Evolutionary conservation across 1,139 yeast genomes (phyloP), one percentile per base, ranked within the genome.

Genomic region (Blastobotrys arbuscula): DNA sequence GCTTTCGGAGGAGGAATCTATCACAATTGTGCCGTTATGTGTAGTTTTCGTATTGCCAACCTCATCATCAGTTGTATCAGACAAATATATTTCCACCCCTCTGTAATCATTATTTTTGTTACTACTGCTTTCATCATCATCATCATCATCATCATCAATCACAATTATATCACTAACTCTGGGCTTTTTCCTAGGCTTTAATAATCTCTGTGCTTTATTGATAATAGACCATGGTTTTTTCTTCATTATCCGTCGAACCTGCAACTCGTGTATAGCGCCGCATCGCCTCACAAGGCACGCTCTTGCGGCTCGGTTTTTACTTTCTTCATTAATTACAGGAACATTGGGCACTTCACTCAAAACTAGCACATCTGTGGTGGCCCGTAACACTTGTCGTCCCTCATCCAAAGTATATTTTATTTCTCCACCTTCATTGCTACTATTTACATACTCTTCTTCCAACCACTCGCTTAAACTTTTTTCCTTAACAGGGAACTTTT

Each of bases 191-290:
- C 13, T 8, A 5, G 21, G 9, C 13, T n/a, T 28, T 9, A 3
- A 12, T 9, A 9, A 28, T 3, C 39, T n/a, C 26, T 36, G 39
- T 7, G 24, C 16, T 36, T 36, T 36, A 24, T 24, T 36, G 12
- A 36, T 20, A 18, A 36, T 36, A n/a, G 26, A 20, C 39, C 39
- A 36, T 2, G 39, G 39, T 19, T 24, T 21, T 26, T 39, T 39
- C 8, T 21, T 21, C 31, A 39, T 15, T 12, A 21, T 16, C 18
- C 31, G 31, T 24, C 18, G 7, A 12, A 24, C 20, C n/a, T 39
- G 42, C 18, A 39, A 20, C 18, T 39, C 42, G 19, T 39, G 31
- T 15, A 39, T 24, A 3, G 30, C 31, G 4, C 42, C 42, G 12
- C 30, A 12, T 3, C 20, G 16, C 13, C 23, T 16, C 10, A 28